Base-by-base conservation (phyloP, 495 filamentous ascomycete species). In the Pseudomonodictys pantanalensis region DNA sequence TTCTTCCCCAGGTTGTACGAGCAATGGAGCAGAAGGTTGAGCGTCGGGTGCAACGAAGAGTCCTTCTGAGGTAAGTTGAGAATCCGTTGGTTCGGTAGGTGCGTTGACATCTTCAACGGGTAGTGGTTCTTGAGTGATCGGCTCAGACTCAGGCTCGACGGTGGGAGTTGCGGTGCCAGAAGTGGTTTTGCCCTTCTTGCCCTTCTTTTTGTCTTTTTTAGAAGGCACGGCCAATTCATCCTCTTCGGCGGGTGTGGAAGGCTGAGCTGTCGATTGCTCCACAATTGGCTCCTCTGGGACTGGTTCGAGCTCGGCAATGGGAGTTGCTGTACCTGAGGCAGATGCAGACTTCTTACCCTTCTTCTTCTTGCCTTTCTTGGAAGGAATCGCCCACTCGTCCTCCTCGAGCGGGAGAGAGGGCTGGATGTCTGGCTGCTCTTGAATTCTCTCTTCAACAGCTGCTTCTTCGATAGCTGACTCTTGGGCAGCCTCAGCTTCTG, bases 151-250 rank as follows among this genome's bases (percentile, higher is more conserved):
- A 3, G 20, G 38, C n/a, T n/a, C n/a, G 12, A 15, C 12, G 20
- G 41, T 52, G 1, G 38, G 38, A 25, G 39, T 26, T 6, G n/a
- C 28, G 25, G 52, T 39, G 3, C 24, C 20, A 41, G 38, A 8
- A 18, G 43, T 8, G 17, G 38, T 6, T 20, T 63, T 46, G 1
- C 29, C 47, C 23, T 63, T 63, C 47, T 63, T 63, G 38, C 53
- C 53, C 46, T 44, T 56, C 46, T 60, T 60, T 28, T 57, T 57
- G 22, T 50, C 23, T 18, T 52, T 56, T 24, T 56, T 55, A 10
- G 45, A 35, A 47, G 47, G 33, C 5, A 32, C 22, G 11, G 56
- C n/a, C 26, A 7, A 28, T 58, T 58, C 52, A 3, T 53, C 28
- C 2, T 52, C 30, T 22, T 20, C 26, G 12, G 20, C 38, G 3